A percentile compares a stretch with the other conserved stretches of the same genome.
Conservation (phyloP, 164 flowering plant genomes). For the Litsea cubeba region DNA sequence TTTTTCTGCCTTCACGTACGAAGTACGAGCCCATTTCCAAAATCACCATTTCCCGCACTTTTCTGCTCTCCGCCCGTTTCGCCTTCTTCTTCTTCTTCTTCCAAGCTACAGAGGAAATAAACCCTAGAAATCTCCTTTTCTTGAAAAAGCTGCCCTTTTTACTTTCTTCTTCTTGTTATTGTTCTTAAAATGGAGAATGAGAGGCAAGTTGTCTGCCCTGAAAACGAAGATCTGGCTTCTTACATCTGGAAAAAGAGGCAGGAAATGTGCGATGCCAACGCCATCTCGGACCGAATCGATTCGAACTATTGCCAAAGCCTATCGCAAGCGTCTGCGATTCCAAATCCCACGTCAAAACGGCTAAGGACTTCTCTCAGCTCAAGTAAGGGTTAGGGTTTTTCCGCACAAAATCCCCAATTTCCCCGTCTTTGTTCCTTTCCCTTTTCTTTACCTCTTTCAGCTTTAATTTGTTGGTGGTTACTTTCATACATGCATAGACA, state of each 20-base stretch:
- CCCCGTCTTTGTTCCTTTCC: too few species aligned
- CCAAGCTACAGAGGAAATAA: too few species aligned
- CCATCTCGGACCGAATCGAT: conserved; percentile 45
- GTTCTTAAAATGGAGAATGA: conserved; percentile 10
- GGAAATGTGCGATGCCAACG: conserved; percentile 56
- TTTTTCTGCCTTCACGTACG: too few species aligned
- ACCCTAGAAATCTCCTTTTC: background rate
- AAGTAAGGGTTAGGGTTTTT: conserved; percentile 41
- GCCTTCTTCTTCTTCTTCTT: too few species aligned
- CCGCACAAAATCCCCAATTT: too few species aligned
- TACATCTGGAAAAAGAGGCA: conserved; percentile 51
- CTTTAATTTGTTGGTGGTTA: too few species aligned
- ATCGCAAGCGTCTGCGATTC: conserved; percentile 48
- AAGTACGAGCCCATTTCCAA: too few species aligned
- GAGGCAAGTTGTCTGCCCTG: conserved; percentile 41
- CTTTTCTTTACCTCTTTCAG: too few species aligned
- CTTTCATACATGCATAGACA: too few species aligned
- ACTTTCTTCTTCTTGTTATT: background rate
- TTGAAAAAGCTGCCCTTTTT: background rate
- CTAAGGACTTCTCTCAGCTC: conserved; percentile 59
- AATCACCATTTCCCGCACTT: too few species aligned
- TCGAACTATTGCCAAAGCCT: conserved; percentile 54
- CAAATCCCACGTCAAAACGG: conserved; percentile 45
- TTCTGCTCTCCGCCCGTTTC: too few species aligned
- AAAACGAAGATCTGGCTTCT: conserved; percentile 55